phyloP scores from a whole-genome alignment of 202 grass and related monocot species.

The Schoenoplectus tabernaemontani region DNA sequence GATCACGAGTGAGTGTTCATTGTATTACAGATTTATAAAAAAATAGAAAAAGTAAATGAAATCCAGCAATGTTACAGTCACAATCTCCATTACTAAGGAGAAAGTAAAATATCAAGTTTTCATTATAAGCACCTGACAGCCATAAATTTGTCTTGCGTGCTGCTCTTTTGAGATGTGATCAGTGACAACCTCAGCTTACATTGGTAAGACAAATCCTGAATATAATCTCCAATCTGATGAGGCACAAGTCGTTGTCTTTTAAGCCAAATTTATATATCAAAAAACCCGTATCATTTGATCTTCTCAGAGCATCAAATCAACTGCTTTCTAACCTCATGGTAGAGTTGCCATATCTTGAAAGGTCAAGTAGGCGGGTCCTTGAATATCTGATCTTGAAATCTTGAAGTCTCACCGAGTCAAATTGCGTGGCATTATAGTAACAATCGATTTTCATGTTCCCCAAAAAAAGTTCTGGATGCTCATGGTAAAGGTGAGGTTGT shows the following conservation, averaged over 20 bases:
- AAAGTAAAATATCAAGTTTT: no score
- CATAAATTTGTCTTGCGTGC: constrained; percentile 23
- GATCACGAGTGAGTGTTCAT: no score
- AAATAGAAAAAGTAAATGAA: no score
- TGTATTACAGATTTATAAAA: no score
- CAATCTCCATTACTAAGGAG: no score
- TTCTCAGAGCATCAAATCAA: constrained; percentile 12
- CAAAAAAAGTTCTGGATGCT: constrained; percentile 28
- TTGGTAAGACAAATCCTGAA: not conserved
- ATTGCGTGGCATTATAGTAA: constrained; percentile 29
- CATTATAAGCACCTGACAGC: not conserved
- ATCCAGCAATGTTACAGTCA: no score
- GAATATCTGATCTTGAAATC: not conserved
- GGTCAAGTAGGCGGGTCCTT: constrained; percentile 20
- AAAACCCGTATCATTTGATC: constrained; percentile 32
- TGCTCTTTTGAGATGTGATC: not conserved
- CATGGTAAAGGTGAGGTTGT: constrained; percentile 43
- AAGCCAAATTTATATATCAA: constrained; percentile 36
- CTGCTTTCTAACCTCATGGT: constrained; percentile 8
- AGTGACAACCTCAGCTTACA: constrained; percentile 41
- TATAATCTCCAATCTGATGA: no score
- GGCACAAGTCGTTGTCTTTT: constrained; percentile 17
- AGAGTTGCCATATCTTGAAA: constrained; percentile 25
- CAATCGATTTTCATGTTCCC: constrained; percentile 28
- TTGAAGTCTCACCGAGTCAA: constrained; percentile 14